Evolutionary conservation across 2,329 filamentous ascomycete species (phyloP), one percentile per base, ranked within the genome.

Genomic region (Beauveria australis): DNA sequence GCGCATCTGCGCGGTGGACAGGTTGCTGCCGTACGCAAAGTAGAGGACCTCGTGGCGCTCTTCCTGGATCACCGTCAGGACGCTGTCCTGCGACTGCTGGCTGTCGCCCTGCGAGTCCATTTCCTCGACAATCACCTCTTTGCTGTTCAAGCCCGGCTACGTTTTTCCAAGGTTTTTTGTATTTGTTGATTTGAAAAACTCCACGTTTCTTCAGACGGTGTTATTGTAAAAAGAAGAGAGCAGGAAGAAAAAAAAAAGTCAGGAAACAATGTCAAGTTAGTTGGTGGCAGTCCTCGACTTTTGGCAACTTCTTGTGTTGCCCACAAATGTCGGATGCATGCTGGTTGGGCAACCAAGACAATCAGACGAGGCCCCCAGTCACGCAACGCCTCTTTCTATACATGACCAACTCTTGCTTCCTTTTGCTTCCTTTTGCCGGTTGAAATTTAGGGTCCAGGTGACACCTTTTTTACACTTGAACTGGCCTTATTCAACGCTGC

Each of bases 1-100:
- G 4, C 66, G 66, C 88, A 91, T 90, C 72, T 89, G 87, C 30
- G 78, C 72, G 1, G 79, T 79, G 70, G 85, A 88, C 61, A 90
- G 79, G 71, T 90, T 90, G 69, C 81, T 86, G 64, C 87, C 88
- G 72, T 88, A 90, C 67, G 82, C 88, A 69, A 90, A 89, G 76
- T 89, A 89, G 64, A 84, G 71, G 55, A 74, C 66, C 63, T 75
- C 73, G 53, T 68, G 68, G 14, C 69, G 66, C 59, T 70, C 67
- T 43, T 74, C 71, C 37, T 71, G 70, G 60, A 75, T 70, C 19
- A 73, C 46, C 26, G 73, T 75, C 66, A 71, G 68, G 62, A 64
- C 64, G 64, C 71, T 73, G 65, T 70, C 72, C 63, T 74, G 73
- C 24, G 72, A 74, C 60, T 63, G 65, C 59, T 73, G 71, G 65